phyloP scores from a whole-genome alignment of 805 yeast genomes.

The Kockiozyma suomiensis region DNA sequence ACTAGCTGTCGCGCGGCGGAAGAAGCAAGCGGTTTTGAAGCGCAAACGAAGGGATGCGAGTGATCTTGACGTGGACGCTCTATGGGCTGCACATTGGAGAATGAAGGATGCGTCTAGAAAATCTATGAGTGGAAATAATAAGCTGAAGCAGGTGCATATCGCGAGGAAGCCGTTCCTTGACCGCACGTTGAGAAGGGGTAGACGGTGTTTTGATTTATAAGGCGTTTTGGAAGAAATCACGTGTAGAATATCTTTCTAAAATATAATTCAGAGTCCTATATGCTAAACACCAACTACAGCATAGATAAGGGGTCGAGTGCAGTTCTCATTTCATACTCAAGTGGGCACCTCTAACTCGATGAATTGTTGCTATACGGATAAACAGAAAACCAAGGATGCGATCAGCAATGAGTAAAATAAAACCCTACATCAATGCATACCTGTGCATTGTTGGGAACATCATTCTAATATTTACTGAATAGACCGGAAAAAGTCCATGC shows the following conservation, averaged over 20 bases:
- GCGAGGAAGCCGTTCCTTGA: neutral
- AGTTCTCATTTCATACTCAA: too few species aligned
- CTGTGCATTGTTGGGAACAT: too few species aligned
- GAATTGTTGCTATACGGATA: too few species aligned
- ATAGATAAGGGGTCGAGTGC: too few species aligned
- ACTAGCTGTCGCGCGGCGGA: slow-evolving; percentile 1
- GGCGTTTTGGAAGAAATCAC: neutral
- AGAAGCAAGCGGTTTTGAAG: neutral
- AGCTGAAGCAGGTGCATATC: neutral
- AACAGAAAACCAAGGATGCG: too few species aligned
- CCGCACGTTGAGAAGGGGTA: slow-evolving; percentile 10
- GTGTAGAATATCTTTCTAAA: neutral
- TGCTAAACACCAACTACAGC: too few species aligned
- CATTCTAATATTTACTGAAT: slow-evolving; percentile 18
- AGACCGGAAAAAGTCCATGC: slow-evolving; percentile 82
- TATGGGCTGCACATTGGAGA: slow-evolving; percentile 29
- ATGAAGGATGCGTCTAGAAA: neutral
- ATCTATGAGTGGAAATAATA: neutral
- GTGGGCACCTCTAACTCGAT: too few species aligned
- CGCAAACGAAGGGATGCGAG: slow-evolving; percentile 4
- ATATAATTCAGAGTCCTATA: too few species aligned
- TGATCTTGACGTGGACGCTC: slow-evolving; percentile 14
- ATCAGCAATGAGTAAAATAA: too few species aligned
- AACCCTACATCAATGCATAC: too few species aligned
- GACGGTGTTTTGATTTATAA: slow-evolving; percentile 1